Evolutionary conservation across 139 green algal species (phyloP).

Genomic region (Micractinium conductrix): DNA sequence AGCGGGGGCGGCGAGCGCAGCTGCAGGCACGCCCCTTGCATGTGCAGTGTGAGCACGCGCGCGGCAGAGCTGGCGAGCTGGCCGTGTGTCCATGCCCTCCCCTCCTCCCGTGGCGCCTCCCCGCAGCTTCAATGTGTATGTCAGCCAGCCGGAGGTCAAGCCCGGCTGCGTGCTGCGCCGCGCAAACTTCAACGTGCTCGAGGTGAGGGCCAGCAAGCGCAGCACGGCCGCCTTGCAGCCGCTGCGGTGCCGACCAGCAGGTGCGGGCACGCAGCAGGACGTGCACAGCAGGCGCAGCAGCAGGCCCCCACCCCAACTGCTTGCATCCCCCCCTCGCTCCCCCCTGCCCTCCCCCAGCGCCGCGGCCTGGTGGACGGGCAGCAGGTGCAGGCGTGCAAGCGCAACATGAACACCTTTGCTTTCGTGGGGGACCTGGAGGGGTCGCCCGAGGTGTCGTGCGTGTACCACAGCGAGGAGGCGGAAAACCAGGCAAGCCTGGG

Average conservation of each 20-base stretch:
- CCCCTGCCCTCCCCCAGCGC: too few species aligned
- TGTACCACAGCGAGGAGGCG: constrained; percentile 98
- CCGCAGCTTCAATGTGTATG: constrained; percentile 95
- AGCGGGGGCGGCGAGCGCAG: too few species aligned
- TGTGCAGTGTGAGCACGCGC: too few species aligned
- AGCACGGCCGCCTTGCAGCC: too few species aligned
- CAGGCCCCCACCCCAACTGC: too few species aligned
- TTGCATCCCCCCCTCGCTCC: too few species aligned
- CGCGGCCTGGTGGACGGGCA: constrained; percentile 83
- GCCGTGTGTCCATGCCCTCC: neutral
- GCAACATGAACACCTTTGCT: constrained; percentile 99
- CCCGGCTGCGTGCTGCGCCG: constrained; percentile 95
- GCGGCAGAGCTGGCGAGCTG: too few species aligned
- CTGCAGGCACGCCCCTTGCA: too few species aligned
- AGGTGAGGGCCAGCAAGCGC: too few species aligned
- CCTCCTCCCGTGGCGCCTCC: neutral
- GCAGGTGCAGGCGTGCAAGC: constrained; percentile 89
- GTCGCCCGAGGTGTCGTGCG: constrained; percentile 89
- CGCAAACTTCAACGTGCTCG: constrained; percentile 93
- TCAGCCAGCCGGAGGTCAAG: constrained; percentile 96
- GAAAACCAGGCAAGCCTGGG: constrained; percentile 83
- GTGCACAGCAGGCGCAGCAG: too few species aligned
- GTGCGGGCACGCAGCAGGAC: too few species aligned
- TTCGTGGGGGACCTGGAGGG: constrained; percentile 96
- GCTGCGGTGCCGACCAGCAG: too few species aligned